Percentiles rank a stretch among this genome's conserved stretches.
Evolutionary conservation across 2,329 filamentous ascomycete species (phyloP).

Genomic region (Paecilomyces dactylethromorphus): DNA sequence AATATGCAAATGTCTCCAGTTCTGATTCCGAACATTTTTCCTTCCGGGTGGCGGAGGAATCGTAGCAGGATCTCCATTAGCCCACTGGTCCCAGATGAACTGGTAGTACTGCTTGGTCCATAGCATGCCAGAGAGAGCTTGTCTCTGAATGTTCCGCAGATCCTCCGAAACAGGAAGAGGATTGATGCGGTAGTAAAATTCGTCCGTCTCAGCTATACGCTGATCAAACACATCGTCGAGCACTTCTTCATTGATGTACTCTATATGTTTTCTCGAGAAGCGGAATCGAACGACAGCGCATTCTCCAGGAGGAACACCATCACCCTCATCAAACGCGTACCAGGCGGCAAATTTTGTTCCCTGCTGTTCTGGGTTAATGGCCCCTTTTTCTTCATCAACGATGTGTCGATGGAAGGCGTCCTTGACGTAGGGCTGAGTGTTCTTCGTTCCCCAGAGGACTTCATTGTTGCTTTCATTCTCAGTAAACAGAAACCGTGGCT

Average conservation of each 20-base stretch:
- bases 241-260: constrained; percentile 82
- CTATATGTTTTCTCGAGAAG: constrained; percentile 66
- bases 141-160: constrained; percentile 86
- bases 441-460: constrained; percentile 67
- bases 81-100: constrained; percentile 97
- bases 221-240: constrained; percentile 88
- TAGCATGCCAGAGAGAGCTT: constrained; percentile 94
- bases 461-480: constrained; percentile 92
- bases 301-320: constrained; percentile 81
- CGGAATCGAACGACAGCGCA: constrained; percentile 94
- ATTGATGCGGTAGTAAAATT: constrained; percentile 91
- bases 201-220: constrained; percentile 82
- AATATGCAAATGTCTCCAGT: constrained; percentile 93
- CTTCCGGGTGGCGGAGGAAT: constrained; percentile 76
- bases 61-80: constrained; percentile 83
- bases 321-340: constrained; percentile 85
- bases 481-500: constrained; percentile 82
- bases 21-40: constrained; percentile 73
- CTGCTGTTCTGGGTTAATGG: constrained; percentile 69
- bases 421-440: constrained; percentile 80
- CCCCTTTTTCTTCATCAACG: constrained; percentile 70
- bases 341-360: constrained; percentile 89
- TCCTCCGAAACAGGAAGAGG: constrained; percentile 91
- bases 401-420: constrained; percentile 90
- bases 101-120: constrained; percentile 98